phyloP scores from a whole-genome alignment of 805 yeast species.

The Candida michaelii region DNA sequence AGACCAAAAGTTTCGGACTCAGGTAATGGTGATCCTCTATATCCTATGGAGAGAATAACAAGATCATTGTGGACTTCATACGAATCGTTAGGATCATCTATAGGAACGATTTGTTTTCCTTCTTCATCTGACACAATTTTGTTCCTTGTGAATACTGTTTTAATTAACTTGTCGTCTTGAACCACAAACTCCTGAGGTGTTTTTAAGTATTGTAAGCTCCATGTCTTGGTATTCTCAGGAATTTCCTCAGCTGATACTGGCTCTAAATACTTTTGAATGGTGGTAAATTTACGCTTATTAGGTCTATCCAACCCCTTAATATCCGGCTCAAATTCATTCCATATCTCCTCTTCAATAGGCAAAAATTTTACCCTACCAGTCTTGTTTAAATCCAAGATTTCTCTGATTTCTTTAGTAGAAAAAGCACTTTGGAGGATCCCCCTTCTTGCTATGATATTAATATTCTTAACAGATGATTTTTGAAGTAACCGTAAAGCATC shows the following conservation, averaged over 20 bases:
- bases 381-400: constrained; percentile 60
- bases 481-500: constrained; percentile 57
- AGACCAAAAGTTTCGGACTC: constrained; percentile 49
- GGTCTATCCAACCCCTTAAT: constrained; percentile 45
- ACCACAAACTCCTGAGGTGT: constrained; percentile 59
- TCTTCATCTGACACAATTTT: constrained; percentile 34
- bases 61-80: constrained; percentile 51
- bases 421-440: constrained; percentile 86
- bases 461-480: constrained; percentile 55
- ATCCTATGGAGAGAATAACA: constrained; percentile 81
- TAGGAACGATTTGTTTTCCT: background rate
- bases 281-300: constrained; percentile 62
- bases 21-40: constrained; percentile 61
- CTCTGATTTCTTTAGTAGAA: constrained; percentile 89
- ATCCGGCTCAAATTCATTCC: constrained; percentile 25
- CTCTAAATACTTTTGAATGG: constrained; percentile 51
- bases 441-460: constrained; percentile 80
- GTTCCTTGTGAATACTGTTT: constrained; percentile 52
- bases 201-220: constrained; percentile 71
- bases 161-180: constrained; percentile 36
- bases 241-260: constrained; percentile 1
- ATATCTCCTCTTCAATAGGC: constrained; percentile 34
- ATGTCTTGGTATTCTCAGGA: constrained; percentile 30
- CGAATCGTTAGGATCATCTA: constrained; percentile 29
- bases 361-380: constrained; percentile 47